Evolutionary conservation across 805 yeast species (phyloP), one percentile per base, ranked within the genome.

Genomic region (Candida coquimbonensis): DNA sequence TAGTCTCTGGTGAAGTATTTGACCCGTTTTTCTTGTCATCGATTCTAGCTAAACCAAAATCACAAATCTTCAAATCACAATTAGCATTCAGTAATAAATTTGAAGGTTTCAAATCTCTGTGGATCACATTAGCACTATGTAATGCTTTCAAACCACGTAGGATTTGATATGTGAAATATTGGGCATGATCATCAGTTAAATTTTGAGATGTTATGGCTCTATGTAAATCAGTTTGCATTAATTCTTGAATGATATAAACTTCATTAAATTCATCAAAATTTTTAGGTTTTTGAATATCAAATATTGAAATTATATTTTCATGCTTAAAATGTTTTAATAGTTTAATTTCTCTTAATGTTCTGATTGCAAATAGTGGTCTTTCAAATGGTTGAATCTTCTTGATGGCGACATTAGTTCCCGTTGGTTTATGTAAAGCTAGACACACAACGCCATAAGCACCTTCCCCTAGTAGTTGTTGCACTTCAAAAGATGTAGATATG

Each of bases 381-480:
- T 84, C 95, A 61, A 91, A 91, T 12, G 97, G 97, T 60, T 84
- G 85, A 52, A 91, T 88, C 67, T 90, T 91, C 65, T 91, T 91
- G 59, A 91, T 89, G 36, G 98, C 98, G n/a, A 91, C 97, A 52
- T 80, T 80, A 54, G 84, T 90, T 45, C 83, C 83, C 1, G 93
- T 77, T 7, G 96, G 96, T 57, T 78, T 77, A 65, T 91, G 96
- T 11, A 81, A 66, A 0, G 97, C 97, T 11, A 91, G 79, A 63
- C 96, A 81, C 11, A 91, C 98, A 12, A 90, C 80, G 7, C 98
- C 98, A 61, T 91, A 91, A 0, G 98, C 97, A 17, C 98, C 98
- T 64, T 89, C 96, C 9, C 98, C 98, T 2, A 91, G 81, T 14
- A 91, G 77, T 53, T 87, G 88, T 43, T 82, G 72, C 40, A 91